These are phyloP conservation scores for Ophiostoma fasciatum DNA, from an alignment of 2,329 filamentous ascomycete genomes.

Conservation along the genomic window DNA sequence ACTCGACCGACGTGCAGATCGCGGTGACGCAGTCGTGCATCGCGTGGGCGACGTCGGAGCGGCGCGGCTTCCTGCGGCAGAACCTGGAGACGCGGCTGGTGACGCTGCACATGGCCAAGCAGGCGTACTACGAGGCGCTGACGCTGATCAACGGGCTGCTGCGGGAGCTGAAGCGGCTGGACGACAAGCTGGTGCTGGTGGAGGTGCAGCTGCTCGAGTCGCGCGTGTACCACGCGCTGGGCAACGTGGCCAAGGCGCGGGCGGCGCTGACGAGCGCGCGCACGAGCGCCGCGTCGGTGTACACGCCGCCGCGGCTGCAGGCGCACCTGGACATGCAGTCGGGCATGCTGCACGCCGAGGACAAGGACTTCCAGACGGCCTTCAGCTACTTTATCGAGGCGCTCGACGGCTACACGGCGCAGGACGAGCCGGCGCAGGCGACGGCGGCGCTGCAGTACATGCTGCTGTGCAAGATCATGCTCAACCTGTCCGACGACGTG, in stretches of 20 bases:
- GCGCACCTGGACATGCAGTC: constrained; percentile 98
- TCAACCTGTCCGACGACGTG: constrained; percentile 92
- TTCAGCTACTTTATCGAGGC: constrained; percentile 99
- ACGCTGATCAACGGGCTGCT: constrained; percentile 93
- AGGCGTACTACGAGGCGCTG: constrained; percentile 92
- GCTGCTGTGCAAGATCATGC: constrained; percentile 99
- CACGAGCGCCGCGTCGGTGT: constrained; percentile 91
- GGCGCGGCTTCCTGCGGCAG: constrained; percentile 90
- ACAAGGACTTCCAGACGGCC: constrained; percentile 97
- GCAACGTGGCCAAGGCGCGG: constrained; percentile 90
- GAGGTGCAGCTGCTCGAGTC: constrained; percentile 97
- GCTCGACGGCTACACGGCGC: constrained; percentile 87
- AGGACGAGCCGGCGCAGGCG: constrained; percentile 79
- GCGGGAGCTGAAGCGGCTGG: constrained; percentile 90
- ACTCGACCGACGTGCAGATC: constrained; percentile 89
- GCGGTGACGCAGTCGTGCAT: constrained; percentile 96
- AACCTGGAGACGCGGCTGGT: constrained; percentile 96
- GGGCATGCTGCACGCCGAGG: constrained; percentile 95
- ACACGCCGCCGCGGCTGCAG: constrained; percentile 88
- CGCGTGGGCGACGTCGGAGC: constrained; percentile 94
- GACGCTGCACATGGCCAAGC: constrained; percentile 88
- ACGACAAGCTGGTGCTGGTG: constrained; percentile 95
- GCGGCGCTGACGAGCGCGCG: constrained; percentile 88
- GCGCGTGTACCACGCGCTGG: constrained; percentile 89
- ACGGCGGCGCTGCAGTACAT: constrained; percentile 98